phyloP scores from a whole-genome alignment of 176 grass and related monocot genomes.

The Lolium rigidum region DNA sequence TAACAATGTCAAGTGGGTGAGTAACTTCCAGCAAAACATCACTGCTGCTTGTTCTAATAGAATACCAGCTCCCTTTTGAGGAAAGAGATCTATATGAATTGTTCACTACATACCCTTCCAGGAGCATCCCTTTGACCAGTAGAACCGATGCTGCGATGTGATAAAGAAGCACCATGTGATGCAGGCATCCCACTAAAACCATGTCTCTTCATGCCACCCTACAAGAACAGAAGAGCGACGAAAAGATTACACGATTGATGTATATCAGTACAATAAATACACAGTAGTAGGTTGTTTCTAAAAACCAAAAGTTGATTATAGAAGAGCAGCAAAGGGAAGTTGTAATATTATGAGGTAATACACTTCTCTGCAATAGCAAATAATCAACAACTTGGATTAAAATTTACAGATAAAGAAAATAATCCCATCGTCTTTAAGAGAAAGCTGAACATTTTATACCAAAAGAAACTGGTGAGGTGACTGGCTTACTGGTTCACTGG shows the following conservation, averaged over 20 bases:
- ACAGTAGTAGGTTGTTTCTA: constrained; percentile 33
- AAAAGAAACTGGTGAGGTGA: not conserved
- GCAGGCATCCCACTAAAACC: constrained; percentile 72
- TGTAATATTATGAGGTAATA: constrained; percentile 7
- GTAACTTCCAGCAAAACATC: constrained; percentile 9
- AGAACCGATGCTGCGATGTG: constrained; percentile 91
- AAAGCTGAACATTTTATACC: constrained; percentile 6
- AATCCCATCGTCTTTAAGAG: constrained; percentile 24
- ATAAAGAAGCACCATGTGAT: constrained; percentile 94
- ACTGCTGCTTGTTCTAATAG: constrained; percentile 16
- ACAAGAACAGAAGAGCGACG: constrained; percentile 38
- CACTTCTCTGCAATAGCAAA: not conserved
- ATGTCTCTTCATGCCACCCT: constrained; percentile 99
- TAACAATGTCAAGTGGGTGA: constrained; percentile 1
- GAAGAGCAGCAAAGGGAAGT: constrained; percentile 3
- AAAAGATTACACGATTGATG: not conserved
- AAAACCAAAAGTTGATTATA: not conserved
- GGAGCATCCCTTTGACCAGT: constrained; percentile 98
- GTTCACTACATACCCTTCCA: constrained; percentile 76
- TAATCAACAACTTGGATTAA: not conserved
- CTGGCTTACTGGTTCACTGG: no score
- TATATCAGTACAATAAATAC: not conserved
- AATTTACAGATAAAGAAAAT: constrained; percentile 14
- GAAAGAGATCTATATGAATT: constrained; percentile 30
- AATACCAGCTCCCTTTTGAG: constrained; percentile 28